These are phyloP conservation scores for Solanum paucissectum DNA, from an alignment of 257 asterid species.

Conservation along the genomic window DNA sequence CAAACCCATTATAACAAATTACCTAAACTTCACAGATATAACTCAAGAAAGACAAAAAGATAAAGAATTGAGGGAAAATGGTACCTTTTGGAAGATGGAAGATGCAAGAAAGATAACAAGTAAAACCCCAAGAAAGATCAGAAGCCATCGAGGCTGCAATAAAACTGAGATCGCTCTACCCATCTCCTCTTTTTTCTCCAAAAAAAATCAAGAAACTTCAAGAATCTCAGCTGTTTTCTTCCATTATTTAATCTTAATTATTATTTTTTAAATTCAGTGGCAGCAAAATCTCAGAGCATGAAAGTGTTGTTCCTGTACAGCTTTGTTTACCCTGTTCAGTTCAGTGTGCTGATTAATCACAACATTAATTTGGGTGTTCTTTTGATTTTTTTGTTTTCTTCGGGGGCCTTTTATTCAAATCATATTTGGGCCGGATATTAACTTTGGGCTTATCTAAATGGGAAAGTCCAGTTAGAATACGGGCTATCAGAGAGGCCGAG, in stretches of 20 bases:
- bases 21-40: background rate
- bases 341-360: background rate
- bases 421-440: background rate
- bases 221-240: background rate
- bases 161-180: constrained; percentile 62
- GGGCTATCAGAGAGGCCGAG: too few relatives aligned
- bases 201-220: constrained; percentile 5
- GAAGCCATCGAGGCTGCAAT: constrained; percentile 52
- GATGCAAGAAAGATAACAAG: constrained; percentile 40
- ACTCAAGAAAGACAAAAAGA: background rate
- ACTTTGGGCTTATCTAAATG: background rate
- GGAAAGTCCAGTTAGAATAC: background rate
- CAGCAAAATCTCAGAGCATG: constrained; percentile 3
- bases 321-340: background rate
- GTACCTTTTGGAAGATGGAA: constrained; percentile 49
- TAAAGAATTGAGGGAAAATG: background rate
- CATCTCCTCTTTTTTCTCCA: constrained; percentile 26
- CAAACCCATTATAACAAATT: background rate
- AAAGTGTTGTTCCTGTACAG: background rate
- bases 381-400: background rate
- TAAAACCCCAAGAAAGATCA: constrained; percentile 39
- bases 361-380: background rate
- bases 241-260: background rate
- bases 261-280: background rate
- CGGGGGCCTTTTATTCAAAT: background rate